Conservation (phyloP, 305 asterid genomes). For the Salvia sclarea region DNA sequence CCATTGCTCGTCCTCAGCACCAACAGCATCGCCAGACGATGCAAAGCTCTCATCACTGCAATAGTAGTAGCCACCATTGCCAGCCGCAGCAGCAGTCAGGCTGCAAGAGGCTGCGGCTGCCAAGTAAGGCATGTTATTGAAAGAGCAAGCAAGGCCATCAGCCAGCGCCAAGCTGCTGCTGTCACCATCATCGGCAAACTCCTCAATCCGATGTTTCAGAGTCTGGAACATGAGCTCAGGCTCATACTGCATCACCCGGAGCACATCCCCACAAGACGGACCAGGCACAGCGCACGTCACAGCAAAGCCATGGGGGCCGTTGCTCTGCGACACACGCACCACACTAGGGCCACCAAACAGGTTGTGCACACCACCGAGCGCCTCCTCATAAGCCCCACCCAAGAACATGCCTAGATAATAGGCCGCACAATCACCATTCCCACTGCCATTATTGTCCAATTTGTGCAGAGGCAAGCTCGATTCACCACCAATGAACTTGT, state of each 20-base stretch:
- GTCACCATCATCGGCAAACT: constrained; percentile 38
- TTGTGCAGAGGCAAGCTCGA: constrained; percentile 85
- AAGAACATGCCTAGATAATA: constrained; percentile 91
- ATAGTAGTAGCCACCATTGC: constrained; percentile 47
- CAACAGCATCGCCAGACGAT: constrained; percentile 49
- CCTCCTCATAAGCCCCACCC: constrained; percentile 98
- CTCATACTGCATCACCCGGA: constrained; percentile 85
- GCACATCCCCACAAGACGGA: constrained; percentile 77
- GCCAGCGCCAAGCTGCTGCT: constrained; percentile 38
- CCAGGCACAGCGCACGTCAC: constrained; percentile 87
- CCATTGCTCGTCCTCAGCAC: constrained; percentile 86
- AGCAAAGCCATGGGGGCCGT: constrained; percentile 82
- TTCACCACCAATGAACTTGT: constrained; percentile 90
- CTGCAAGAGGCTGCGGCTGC: constrained; percentile 49
- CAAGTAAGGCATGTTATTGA: constrained; percentile 90
- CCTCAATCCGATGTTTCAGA: constrained; percentile 86
- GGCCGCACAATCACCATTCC: constrained; percentile 33
- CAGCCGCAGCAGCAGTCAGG: constrained; percentile 48
- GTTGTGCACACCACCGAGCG: constrained; percentile 91
- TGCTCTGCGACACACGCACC: constrained; percentile 74
- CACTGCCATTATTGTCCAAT: constrained; percentile 41
- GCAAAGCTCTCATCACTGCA: constrained; percentile 57
- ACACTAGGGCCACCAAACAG: constrained; percentile 95
- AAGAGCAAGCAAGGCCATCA: constrained; percentile 60
- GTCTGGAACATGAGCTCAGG: constrained; percentile 92